Base-by-base conservation (phyloP, 73 alveolate species). In the Paramecium octaurelia region DNA sequence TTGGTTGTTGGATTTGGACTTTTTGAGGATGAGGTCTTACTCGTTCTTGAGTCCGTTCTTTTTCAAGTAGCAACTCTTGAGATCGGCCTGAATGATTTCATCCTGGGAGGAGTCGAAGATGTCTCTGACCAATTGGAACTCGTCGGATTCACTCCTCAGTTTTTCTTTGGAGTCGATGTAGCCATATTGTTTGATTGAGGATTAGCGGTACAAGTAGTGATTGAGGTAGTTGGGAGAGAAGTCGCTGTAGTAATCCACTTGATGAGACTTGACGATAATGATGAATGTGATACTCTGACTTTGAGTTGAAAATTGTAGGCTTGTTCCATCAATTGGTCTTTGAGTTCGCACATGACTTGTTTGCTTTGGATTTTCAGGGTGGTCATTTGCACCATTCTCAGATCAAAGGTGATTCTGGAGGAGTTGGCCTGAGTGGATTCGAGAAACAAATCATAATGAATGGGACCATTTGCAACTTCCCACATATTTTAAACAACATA, bases 401-500 rank as follows among this genome's bases (percentile, higher is more conserved):
- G 44, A 80, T 80, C 91, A 23, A 80, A 80, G 11, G 76, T 42
- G 12, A 80, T 80, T 21, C 91, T 40, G 10, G 91, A 80, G 44
- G 48, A 40, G 3, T 54, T 54, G 38, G 48, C 57, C 14, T 80
- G 44, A 8, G 70, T 44, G 27, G 91, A 80, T 31, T 42, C 91
- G 12, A 80, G 44, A 46, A 80, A 80, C 91, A 80, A 24, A 80
- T 80, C 91, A 80, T 44, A 80, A 46, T 80, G 91, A 44, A 44
- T n/a, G 6, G 91, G 91, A 40, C 91, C 91, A 7, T 23, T 80
- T 21, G 91, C 91, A 24, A 80, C 91, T 42, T 80, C 91, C 75
- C 70, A 24, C 70, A 80, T 42, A 35, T 80, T 80, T 46, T 31
- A 46, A 44, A 35, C 20, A 21, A 80, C 76, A 80, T 27, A 40